Conservation (phyloP, 2,329 filamentous ascomycete species). For the Cryphonectria parasitica region DNA sequence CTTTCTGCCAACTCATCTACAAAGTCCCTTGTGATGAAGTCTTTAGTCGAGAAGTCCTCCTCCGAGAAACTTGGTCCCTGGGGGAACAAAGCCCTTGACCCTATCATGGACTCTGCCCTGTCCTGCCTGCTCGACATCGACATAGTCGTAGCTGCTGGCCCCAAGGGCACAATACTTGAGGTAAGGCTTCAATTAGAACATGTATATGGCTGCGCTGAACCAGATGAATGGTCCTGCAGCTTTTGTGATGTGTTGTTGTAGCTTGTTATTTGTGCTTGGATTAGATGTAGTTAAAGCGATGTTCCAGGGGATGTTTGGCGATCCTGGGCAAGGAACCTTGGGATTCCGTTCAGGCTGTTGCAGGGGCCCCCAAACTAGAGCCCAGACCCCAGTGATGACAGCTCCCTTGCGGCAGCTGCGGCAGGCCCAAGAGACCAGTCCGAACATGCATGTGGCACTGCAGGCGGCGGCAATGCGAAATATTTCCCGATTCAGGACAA, state of each 20-base stretch:
- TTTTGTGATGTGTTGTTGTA: slow-evolving; percentile 1
- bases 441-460: slow-evolving; percentile 1
- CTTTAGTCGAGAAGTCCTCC: slow-evolving; percentile 84
- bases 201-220: not conserved
- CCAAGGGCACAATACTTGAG: slow-evolving; percentile 40
- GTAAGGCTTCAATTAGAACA: slow-evolving; percentile 16
- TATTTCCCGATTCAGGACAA: slow-evolving; percentile 17
- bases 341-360: not conserved
- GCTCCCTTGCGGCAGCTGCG: slow-evolving; percentile 5
- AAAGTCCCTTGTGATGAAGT: slow-evolving; percentile 98
- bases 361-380: not conserved
- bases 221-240: not conserved
- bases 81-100: slow-evolving; percentile 71
- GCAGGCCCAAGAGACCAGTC: not conserved
- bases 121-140: slow-evolving; percentile 37
- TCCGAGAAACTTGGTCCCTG: slow-evolving; percentile 82
- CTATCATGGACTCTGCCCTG: slow-evolving; percentile 43
- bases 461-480: not conserved
- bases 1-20: slow-evolving; percentile 89
- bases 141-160: slow-evolving; percentile 43
- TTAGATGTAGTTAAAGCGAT: not conserved
- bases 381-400: slow-evolving; percentile 4
- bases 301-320: slow-evolving; percentile 7
- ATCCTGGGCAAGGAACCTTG: slow-evolving; percentile 1
- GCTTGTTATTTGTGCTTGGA: not conserved